Base-by-base conservation (phyloP, 164 flowering plant species). In the Aristolochia fimbriata region DNA sequence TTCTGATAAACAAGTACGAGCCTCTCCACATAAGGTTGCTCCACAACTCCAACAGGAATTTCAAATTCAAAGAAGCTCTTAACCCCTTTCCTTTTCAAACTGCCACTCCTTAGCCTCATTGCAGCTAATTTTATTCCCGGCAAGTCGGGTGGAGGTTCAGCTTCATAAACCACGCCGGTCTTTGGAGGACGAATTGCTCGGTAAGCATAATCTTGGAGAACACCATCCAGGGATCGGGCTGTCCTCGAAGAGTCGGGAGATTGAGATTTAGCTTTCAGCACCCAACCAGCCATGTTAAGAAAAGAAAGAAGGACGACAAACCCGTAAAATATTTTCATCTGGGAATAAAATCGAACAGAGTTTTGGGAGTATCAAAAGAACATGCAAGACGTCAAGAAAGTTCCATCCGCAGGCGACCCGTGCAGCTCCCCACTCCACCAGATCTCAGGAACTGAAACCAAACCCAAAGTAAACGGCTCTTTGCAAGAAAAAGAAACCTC, bases 171-270 rank as follows among this genome's bases (percentile, higher is more conserved):
- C 23, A 66, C 52, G 20, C 98, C 99, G 0, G 99, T 93, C 55
- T 57, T 75, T 0, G 98, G 92, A 2, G 72, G 76, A 20, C 16
- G 20, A 50, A 93, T 77, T 17, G 92, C 87, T 74, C 76, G 65
- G 65, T 68, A 93, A 55, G 97, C 96, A 70, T 88, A 85, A 53
- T 82, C 92, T 64, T 93, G 97, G n/a, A 93, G 97, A 65, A 88
- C 76, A 8, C 83, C 73, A 72, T 93, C 98, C 0, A 87, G 71
- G 49, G 67, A 62, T 4, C 72, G 68, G 1, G 81, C 78, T 17
- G 70, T 47, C 10, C 55, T 19, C 3, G 70, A 45, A 24, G 52
- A 4, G 33, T 48, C 46, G 12, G 66, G 21, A 4, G 79, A 63
- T 63, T 82, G 86, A 62, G 79, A 79, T 51, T 12, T 52, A n/a